Evolutionary conservation across 805 yeast species (phyloP).

Genomic region (Wickerhamomyces bovis): DNA sequence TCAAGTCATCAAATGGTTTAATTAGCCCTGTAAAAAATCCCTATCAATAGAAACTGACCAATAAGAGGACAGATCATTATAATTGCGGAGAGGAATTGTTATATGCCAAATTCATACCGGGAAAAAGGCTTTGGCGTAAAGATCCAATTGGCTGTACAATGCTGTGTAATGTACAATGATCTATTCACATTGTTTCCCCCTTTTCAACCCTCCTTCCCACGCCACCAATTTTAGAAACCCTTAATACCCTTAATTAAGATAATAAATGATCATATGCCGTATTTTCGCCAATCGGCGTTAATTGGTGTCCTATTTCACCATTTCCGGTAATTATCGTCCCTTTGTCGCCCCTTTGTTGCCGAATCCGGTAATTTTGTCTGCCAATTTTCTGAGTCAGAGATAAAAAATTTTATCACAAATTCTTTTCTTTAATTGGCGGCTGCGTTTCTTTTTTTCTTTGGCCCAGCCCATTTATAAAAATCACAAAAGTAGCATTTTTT

Average conservation of each 20-base stretch:
- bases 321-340: background rate
- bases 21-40: too few species aligned
- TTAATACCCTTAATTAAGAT: too few species aligned
- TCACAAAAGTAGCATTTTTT: background rate
- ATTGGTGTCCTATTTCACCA: too few species aligned
- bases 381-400: constrained; percentile 7
- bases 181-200: too few species aligned
- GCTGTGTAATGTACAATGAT: too few species aligned
- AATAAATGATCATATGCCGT: too few species aligned
- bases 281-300: background rate
- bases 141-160: too few species aligned
- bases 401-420: background rate
- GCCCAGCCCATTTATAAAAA: background rate
- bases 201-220: too few species aligned
- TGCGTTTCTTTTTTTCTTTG: background rate
- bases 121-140: too few species aligned
- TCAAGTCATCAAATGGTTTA: too few species aligned
- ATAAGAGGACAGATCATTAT: background rate
- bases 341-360: background rate
- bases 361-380: background rate
- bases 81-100: background rate
- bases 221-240: too few species aligned
- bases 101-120: background rate
- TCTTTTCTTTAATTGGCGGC: background rate
- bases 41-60: background rate